Conservation (phyloP, 2,329 filamentous ascomycete species). For the Xylaria sp. region DNA sequence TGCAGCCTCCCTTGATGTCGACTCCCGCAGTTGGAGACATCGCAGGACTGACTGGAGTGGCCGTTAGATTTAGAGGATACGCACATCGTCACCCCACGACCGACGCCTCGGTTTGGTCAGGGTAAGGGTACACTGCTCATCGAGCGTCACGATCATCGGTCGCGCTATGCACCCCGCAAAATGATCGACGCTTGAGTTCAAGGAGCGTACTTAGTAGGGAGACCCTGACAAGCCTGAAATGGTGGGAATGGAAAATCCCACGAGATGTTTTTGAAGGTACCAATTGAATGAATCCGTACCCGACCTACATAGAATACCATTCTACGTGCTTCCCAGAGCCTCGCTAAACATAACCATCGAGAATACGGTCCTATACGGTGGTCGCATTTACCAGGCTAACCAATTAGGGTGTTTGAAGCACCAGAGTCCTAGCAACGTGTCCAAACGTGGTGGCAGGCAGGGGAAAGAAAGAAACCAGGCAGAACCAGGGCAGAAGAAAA, state of each 20-base stretch:
- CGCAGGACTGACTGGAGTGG: neutral
- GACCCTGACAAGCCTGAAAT: constrained; percentile 20
- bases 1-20: neutral
- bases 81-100: neutral
- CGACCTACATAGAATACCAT: no score
- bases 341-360: neutral
- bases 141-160: constrained; percentile 4
- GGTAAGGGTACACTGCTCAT: constrained; percentile 1
- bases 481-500: neutral
- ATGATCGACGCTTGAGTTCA: constrained; percentile 22
- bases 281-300: neutral
- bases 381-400: neutral
- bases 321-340: neutral
- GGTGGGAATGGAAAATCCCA: constrained; percentile 3
- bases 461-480: neutral
- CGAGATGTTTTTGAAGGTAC: neutral
- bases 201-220: neutral
- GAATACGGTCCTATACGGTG: no score
- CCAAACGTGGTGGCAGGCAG: neutral
- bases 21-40: neutral
- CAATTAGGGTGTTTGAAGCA: neutral
- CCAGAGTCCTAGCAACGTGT: neutral
- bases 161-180: constrained; percentile 26
- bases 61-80: neutral
- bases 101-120: constrained; percentile 5